Evolutionary conservation across 495 filamentous ascomycete species (phyloP).

Genomic region (Glonium stellatum): DNA sequence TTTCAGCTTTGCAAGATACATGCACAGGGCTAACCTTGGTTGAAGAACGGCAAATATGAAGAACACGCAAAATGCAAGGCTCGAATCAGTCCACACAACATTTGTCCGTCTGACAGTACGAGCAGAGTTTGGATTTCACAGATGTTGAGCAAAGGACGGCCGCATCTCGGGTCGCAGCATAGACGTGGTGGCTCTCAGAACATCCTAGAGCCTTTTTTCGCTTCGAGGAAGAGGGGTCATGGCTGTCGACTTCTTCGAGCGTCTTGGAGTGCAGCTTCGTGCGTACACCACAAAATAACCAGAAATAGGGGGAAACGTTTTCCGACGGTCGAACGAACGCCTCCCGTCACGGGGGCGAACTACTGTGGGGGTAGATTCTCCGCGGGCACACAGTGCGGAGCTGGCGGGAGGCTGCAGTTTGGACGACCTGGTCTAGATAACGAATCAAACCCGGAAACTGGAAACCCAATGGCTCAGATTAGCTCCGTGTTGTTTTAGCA

Average conservation of each 20-base stretch:
- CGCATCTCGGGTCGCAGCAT: neutral
- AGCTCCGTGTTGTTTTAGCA: neutral
- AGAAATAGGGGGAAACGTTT: neutral
- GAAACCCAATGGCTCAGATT: neutral
- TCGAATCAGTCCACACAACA: neutral
- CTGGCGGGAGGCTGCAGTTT: neutral
- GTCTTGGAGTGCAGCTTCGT: neutral
- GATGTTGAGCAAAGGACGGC: neutral
- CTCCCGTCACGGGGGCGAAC: neutral
- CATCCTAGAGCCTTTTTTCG: neutral
- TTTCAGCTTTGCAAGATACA: constrained; percentile 54
- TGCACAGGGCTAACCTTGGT: constrained; percentile 34
- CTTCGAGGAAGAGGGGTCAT: neutral
- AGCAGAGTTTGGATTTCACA: neutral
- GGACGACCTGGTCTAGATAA: constrained; percentile 1
- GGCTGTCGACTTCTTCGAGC: neutral
- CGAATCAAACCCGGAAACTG: neutral
- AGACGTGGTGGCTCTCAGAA: neutral
- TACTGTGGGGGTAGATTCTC: neutral
- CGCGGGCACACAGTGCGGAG: neutral
- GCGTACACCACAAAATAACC: neutral
- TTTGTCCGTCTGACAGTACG: neutral
- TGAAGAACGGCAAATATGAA: constrained; percentile 12
- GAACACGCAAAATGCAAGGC: neutral
- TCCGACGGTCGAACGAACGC: neutral